A percentile compares a stretch with the other conserved stretches of the same genome.
These are phyloP conservation scores for Termitomyces sp. DNA, from an alignment of 768 basidiomycete species.

Conservation along the genomic window DNA sequence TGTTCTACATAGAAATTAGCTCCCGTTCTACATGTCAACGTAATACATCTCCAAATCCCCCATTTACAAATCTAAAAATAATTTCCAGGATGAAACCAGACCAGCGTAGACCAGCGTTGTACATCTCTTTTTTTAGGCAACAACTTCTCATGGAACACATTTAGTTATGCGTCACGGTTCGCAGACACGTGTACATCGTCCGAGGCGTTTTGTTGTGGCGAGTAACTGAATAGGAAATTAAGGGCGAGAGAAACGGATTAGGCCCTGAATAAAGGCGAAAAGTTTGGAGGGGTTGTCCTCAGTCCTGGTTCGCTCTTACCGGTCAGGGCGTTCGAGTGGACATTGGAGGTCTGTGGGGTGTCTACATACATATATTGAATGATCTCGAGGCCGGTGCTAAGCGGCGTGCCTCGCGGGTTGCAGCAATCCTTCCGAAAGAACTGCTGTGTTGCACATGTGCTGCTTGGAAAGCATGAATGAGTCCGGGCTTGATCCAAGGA, in stretches of 20 bases:
- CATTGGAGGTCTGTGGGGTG: not conserved
- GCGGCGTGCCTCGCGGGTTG: not conserved
- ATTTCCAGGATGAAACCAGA: not conserved
- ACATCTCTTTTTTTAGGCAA: too few relatives aligned
- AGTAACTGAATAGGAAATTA: not conserved
- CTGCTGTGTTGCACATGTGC: not conserved
- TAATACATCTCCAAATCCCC: not conserved
- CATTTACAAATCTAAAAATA: too few relatives aligned
- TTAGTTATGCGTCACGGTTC: not conserved
- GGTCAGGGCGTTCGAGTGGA: not conserved
- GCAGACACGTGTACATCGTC: not conserved
- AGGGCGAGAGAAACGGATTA: not conserved
- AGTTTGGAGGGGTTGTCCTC: not conserved
- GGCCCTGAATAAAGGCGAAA: not conserved
- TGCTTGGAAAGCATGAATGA: not conserved
- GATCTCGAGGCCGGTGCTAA: not conserved
- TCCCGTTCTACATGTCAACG: not conserved
- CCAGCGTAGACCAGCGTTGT: not conserved
- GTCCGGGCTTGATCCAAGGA: not conserved
- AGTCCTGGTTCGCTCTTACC: not conserved
- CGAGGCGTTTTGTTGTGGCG: not conserved
- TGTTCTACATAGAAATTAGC: not conserved
- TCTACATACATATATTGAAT: not conserved
- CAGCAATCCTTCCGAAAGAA: not conserved
- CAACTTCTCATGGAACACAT: not conserved